Base-by-base conservation (phyloP, 75 land plant species). In the Cryptomeria japonica region DNA sequence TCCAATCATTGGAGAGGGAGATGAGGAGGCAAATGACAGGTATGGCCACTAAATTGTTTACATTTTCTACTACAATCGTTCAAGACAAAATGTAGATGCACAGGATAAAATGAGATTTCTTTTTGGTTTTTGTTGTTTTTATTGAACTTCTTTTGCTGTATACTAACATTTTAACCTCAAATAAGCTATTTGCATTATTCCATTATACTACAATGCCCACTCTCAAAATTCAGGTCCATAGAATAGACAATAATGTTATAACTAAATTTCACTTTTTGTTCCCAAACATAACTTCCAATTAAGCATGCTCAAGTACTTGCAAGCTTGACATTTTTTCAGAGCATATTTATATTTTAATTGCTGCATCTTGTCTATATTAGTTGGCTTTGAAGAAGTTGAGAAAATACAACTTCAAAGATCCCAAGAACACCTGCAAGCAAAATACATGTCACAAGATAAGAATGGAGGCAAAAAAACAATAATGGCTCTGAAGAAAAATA, bases 1-100 rank as follows among this genome's bases (percentile, higher is more conserved):
- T 76, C 99, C 99, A 25, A 98, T 98, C 68, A 94, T 98, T 91
- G 99, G 99, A 76, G 99, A 98, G 87, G 99, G 99, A 61, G 94
- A 97, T 87, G 97, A 95, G 87, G 99, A 98, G 88, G 96, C 99
- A 85, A 98, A 98, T 93, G 99, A 97, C 79, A 95, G 99, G 99
- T 96, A 91, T 55, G 49, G 11, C 61, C 25, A 14, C 19, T 84
- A 34, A 51, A 9, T 6, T 15, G 46, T 84, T 51, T 18, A 37
- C n/a, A 31, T 2, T 46, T 28, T 85, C 25, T 56, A 53, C n/a
- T 53, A 18, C 16, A 36, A n/a, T 18, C 16, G 1, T 32, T 85
- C 19, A 53, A 42, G 86, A 55, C 56, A 41, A 37, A 36, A 37
- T n/a, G 31, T 84, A 51, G 34, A 32, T 32, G 22, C 36, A 51